Evolutionary conservation across 768 basidiomycete genomes (phyloP), one percentile per base, ranked within the genome.

Genomic region (Phylloporus sp.): DNA sequence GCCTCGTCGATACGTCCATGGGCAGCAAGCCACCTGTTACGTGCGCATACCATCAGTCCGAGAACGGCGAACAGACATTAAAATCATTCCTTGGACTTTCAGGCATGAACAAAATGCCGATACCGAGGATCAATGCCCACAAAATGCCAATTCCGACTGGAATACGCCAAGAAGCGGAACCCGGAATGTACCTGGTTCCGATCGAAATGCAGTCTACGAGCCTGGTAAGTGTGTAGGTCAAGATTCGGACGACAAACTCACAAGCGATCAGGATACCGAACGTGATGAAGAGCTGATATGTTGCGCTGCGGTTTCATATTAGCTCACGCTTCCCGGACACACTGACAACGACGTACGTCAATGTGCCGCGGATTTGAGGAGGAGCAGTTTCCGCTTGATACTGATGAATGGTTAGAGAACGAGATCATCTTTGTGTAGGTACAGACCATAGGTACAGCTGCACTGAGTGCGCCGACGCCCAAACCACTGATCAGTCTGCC

Each of bases 311-410:
- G 39, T 32, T 34, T 20, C 27, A 38, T 15, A 8, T 32, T 14
- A 49, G 11, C n/a, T 23, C 17, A n/a, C 29, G 21, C 23, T 42
- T 7, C 4, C 10, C 1, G 23, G 13, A 44, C 51, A 41, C n/a
- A 26, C 10, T 1, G 29, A 28, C n/a, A 26, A 33, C 2, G 10
- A 35, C 46, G 32, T 41, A 66, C 28, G 82, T 84, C 24, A 84
- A 65, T 1, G 82, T 77, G 4, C 86, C 85, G 43, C 86, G 77
- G 46, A 88, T 80, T 52, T 85, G 78, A 10, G 80, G 71, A 11
- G 86, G 86, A 0, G 83, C 84, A 0, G 80, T 81, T 63, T 86
- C 84, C 9, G 82, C 81, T 74, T 84, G 80, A 61, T 82, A 86
- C 74, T 78, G 42, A 31, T 6, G 2, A 27, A 6, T 54, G 23